Evolutionary conservation across 2,329 filamentous ascomycete species (phyloP), one percentile per base, ranked within the genome.

Genomic region (Domatiomyces catenatus): DNA sequence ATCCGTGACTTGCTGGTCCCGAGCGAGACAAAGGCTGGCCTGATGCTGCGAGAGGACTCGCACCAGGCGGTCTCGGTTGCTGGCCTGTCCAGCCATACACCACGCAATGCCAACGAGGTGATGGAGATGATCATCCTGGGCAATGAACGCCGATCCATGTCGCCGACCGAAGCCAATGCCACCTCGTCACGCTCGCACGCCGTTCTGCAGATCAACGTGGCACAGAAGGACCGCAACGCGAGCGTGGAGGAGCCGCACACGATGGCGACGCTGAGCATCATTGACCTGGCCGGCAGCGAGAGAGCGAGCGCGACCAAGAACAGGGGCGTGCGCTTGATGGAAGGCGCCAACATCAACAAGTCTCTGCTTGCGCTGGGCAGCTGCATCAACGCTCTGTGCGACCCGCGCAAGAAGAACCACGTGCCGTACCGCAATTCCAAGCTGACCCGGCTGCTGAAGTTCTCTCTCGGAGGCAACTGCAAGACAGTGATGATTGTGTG

Each of bases 401-500:
- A 98, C 63, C 80, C 86, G 3, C 80, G 87, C 48, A 94, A 92
- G 69, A 83, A 80, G 57, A 92, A 93, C 58, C 92, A 98, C 66
- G 85, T 98, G 12, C 92, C 92, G 0, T 98, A 98, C 70, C 81
- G 92, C 60, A 96, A 98, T 70, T 96, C 90, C 56, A 98, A 96
- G 63, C 81, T 98, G 50, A 98, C 92, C 0, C 82, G 92, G 49
- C 74, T 98, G 3, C 77, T 98, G 49, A 98, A 98, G 62, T 98
- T 98, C 69, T 94, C 90, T 0, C 78, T 98, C 0, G 92, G 92
- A 26, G 92, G 92, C 2, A 98, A 98, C 67, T 98, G 92, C 75
- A 93, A 89, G 69, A 98, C 92, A 0, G 92, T 98, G 65, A 98
- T 98, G 92, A 96, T 98, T 66, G 92, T 98, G 22, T 98, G 92